A percentile compares a stretch with the other conserved stretches of the same genome.
Evolutionary conservation across 1,139 yeast genomes (phyloP).

Genomic region (Blastobotrys aristatus): DNA sequence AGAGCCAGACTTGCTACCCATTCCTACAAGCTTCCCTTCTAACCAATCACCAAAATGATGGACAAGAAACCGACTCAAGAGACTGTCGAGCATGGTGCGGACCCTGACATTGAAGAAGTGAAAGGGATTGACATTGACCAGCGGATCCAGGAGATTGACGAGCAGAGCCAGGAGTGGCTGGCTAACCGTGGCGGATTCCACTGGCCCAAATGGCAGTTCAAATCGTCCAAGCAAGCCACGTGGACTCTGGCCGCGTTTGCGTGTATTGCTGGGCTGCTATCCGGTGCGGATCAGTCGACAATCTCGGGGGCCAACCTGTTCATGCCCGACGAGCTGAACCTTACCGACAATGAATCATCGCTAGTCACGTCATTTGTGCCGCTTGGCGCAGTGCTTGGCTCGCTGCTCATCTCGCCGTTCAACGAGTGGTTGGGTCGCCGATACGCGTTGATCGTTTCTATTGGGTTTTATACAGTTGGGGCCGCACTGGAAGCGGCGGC

Average conservation of each 20-base stretch:
- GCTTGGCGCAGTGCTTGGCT: slow-evolving; percentile 45
- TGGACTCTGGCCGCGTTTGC: slow-evolving; percentile 47
- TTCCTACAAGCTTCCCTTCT: too few species aligned
- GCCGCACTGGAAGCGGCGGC: slow-evolving; percentile 52
- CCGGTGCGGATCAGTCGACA: slow-evolving; percentile 54
- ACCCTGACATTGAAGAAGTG: neutral
- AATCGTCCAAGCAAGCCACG: slow-evolving; percentile 44
- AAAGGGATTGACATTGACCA: neutral
- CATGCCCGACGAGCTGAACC: slow-evolving; percentile 46
- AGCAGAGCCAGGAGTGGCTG: neutral
- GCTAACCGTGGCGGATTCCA: slow-evolving; percentile 7
- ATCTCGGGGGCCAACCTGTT: slow-evolving; percentile 55
- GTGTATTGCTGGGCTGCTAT: slow-evolving; percentile 54
- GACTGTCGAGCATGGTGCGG: neutral
- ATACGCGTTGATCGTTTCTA: slow-evolving; percentile 47
- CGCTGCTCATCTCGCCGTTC: slow-evolving; percentile 29
- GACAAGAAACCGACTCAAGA: neutral
- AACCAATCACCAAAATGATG: neutral
- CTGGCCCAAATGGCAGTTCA: slow-evolving; percentile 29
- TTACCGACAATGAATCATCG: slow-evolving; percentile 34
- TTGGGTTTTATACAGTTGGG: slow-evolving; percentile 53
- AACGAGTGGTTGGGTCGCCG: slow-evolving; percentile 49
- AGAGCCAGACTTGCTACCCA: too few species aligned
- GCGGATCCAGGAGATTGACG: neutral
- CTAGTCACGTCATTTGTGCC: slow-evolving; percentile 55